Evolutionary conservation across 495 filamentous ascomycete genomes (phyloP).

Genomic region (Xylaria grammica): DNA sequence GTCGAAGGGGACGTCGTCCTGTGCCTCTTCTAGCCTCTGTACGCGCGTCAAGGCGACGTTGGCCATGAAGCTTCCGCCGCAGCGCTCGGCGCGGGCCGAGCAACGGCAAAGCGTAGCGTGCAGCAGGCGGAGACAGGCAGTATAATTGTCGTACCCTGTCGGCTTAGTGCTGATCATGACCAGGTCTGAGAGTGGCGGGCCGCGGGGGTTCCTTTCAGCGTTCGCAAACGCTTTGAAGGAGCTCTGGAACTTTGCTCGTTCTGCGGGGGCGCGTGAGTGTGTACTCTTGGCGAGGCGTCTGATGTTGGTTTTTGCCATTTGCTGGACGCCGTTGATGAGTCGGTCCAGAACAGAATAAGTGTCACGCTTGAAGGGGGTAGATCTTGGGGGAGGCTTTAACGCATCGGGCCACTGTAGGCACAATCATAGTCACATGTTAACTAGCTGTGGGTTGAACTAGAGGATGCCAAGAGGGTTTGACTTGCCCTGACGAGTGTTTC

Average conservation of each 20-base stretch:
- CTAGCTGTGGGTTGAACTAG: neutral
- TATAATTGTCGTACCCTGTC: neutral
- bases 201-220: neutral
- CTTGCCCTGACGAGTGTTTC: constrained; percentile 4
- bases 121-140: neutral
- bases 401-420: neutral
- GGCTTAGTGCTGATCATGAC: neutral
- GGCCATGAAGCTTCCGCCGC: constrained; percentile 6
- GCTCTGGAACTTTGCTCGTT: neutral
- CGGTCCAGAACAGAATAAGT: neutral
- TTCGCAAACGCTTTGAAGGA: constrained; percentile 10
- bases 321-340: neutral
- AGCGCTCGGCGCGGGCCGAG: neutral
- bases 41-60: constrained; percentile 7
- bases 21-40: neutral
- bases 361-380: neutral
- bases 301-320: neutral
- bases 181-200: neutral
- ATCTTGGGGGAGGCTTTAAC: neutral
- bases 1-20: neutral
- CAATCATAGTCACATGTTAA: neutral
- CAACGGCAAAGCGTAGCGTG: neutral
- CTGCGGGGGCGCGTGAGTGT: neutral
- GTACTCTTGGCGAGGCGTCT: constrained; percentile 4
- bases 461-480: neutral